Percentiles rank a stretch among this genome's conserved stretches.
These are phyloP conservation scores for Eutrema yunnanense DNA, from an alignment of 345 rosid genomes.

Conservation along the genomic window DNA sequence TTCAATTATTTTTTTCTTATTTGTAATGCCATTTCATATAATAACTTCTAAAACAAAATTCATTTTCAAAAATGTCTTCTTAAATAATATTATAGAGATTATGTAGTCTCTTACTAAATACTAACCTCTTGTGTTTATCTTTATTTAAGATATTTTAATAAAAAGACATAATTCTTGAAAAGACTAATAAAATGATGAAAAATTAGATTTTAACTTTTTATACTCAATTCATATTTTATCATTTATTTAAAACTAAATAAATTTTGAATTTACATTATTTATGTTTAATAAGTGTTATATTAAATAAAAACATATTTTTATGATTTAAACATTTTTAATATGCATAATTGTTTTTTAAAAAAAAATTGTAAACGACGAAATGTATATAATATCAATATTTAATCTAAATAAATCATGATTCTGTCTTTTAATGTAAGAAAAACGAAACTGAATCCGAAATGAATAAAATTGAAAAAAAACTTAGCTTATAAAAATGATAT, in stretches of 20 bases:
- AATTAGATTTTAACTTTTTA: too few species aligned
- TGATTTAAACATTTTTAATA: too few species aligned
- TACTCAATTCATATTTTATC: neutral
- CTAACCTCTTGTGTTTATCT: conserved; percentile 5
- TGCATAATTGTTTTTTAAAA: neutral
- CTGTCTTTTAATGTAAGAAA: neutral
- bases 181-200: too few species aligned
- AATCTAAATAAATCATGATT: neutral
- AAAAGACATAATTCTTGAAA: neutral
- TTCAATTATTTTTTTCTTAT: too few species aligned
- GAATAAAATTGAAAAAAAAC: neutral
- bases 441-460: neutral
- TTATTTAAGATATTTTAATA: neutral
- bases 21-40: too few species aligned
- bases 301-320: too few species aligned
- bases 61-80: too few species aligned
- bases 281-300: too few species aligned
- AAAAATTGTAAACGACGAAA: neutral
- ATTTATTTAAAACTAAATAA: neutral
- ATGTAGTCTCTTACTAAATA: neutral
- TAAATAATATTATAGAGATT: too few species aligned
- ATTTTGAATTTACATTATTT: too few species aligned
- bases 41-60: too few species aligned
- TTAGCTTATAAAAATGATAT: neutral
- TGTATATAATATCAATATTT: neutral